Percentiles rank a stretch among this genome's conserved stretches.
Conservation (phyloP, 305 asterid species). For the Andrographis paniculata region DNA sequence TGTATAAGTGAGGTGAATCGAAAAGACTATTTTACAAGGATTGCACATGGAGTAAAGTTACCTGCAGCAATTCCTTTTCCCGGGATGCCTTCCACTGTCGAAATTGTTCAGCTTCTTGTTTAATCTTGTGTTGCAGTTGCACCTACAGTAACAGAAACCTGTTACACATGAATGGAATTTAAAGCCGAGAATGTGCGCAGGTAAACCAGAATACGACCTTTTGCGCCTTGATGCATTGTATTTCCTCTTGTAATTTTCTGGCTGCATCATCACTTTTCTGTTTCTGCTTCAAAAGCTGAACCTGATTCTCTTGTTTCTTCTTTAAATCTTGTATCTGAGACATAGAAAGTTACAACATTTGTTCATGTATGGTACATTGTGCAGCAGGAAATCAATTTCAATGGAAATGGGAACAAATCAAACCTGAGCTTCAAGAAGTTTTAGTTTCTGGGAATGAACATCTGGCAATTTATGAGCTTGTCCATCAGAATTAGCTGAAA, state of each 20-base stretch:
- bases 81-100: slow-evolving; percentile 98
- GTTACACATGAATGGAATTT: slow-evolving; percentile 9
- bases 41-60: slow-evolving; percentile 17
- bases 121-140: slow-evolving; percentile 91
- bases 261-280: slow-evolving; percentile 99
- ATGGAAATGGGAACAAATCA: background rate
- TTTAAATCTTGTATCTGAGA: slow-evolving; percentile 90
- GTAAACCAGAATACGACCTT: slow-evolving; percentile 47
- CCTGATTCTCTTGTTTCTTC: slow-evolving; percentile 97
- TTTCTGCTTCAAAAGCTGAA: slow-evolving; percentile 90
- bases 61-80: slow-evolving; percentile 94
- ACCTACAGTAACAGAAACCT: slow-evolving; percentile 43
- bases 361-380: background rate
- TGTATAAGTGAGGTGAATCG: no score
- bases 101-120: slow-evolving; percentile 98
- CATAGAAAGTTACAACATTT: slow-evolving; percentile 3
- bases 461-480: slow-evolving; percentile 85
- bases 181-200: no score
- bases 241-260: slow-evolving; percentile 86
- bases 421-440: slow-evolving; percentile 93
- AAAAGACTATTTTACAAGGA: background rate
- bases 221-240: slow-evolving; percentile 93
- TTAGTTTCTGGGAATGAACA: slow-evolving; percentile 77
- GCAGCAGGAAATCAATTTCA: background rate
- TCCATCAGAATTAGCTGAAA: slow-evolving; percentile 86